Conservation (phyloP, 2,329 filamentous ascomycete genomes). For the Exophiala bonariae region DNA sequence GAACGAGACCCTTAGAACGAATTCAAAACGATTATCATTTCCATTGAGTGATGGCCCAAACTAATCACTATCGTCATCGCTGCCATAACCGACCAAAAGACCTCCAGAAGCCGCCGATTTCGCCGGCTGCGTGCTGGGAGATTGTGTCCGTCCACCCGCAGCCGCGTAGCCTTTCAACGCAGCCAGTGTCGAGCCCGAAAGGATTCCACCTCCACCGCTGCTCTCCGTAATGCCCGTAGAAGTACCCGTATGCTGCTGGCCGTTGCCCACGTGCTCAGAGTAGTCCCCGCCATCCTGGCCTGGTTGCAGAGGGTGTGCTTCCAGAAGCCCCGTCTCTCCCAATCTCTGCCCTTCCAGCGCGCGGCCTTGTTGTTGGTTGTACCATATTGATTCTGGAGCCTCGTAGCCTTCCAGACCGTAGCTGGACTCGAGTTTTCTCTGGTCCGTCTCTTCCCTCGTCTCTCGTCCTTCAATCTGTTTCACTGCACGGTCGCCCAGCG, state of each 20-base stretch:
- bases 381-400: slow-evolving; percentile 91
- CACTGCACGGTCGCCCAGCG: slow-evolving; percentile 85
- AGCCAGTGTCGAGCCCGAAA: slow-evolving; percentile 78
- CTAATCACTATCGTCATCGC: slow-evolving; percentile 75
- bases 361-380: slow-evolving; percentile 72
- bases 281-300: neutral
- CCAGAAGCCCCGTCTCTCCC: slow-evolving; percentile 48
- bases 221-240: too few relatives aligned
- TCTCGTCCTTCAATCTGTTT: slow-evolving; percentile 92
- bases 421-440: slow-evolving; percentile 76
- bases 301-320: slow-evolving; percentile 43
- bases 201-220: slow-evolving; percentile 62
- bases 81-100: slow-evolving; percentile 84
- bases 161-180: slow-evolving; percentile 62
- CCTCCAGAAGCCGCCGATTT: slow-evolving; percentile 61
- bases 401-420: slow-evolving; percentile 92
- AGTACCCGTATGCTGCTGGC: too few relatives aligned
- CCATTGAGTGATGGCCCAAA: slow-evolving; percentile 11
- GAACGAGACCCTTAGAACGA: too few relatives aligned
- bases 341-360: slow-evolving; percentile 63
- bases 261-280: neutral
- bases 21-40: neutral
- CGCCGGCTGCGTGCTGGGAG: slow-evolving; percentile 32
- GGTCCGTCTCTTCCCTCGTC: slow-evolving; percentile 79
- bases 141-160: slow-evolving; percentile 43